These are phyloP conservation scores for Mortierella claussenii DNA, from an alignment of 192 early-diverging fungal genomes.

Conservation along the genomic window DNA sequence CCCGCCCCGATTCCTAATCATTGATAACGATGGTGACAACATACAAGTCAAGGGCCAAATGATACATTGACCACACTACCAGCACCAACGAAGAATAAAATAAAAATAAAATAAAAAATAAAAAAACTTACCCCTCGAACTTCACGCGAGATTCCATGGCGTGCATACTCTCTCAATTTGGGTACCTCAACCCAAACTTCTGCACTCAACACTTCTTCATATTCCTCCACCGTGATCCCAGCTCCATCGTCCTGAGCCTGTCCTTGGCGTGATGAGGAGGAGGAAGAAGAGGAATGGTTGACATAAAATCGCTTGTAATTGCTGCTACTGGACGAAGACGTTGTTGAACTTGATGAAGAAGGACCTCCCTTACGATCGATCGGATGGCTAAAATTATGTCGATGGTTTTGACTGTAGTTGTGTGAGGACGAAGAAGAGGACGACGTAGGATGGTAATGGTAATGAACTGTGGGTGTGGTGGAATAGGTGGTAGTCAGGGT, in stretches of 20 bases:
- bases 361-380: background rate
- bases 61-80: background rate
- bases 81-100: background rate
- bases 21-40: no score
- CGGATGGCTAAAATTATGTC: conserved; percentile 4
- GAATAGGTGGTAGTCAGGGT: background rate
- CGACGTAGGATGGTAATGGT: conserved; percentile 6
- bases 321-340: conserved; percentile 1
- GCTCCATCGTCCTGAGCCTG: conserved; percentile 7
- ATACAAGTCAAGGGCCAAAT: no score
- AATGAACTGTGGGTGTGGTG: background rate
- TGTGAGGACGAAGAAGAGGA: no score
- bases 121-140: conserved; percentile 67
- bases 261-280: background rate
- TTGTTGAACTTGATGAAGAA: conserved; percentile 7
- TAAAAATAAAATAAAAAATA: conserved; percentile 1
- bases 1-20: no score
- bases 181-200: conserved; percentile 86
- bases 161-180: conserved; percentile 73
- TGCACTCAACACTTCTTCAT: conserved; percentile 75
- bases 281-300: no score
- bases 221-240: conserved; percentile 64
- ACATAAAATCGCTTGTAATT: background rate
- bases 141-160: conserved; percentile 83
- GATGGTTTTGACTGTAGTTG: background rate